Conservation (phyloP, 495 filamentous ascomycete genomes). For the Clohesyomyces aquaticus region DNA sequence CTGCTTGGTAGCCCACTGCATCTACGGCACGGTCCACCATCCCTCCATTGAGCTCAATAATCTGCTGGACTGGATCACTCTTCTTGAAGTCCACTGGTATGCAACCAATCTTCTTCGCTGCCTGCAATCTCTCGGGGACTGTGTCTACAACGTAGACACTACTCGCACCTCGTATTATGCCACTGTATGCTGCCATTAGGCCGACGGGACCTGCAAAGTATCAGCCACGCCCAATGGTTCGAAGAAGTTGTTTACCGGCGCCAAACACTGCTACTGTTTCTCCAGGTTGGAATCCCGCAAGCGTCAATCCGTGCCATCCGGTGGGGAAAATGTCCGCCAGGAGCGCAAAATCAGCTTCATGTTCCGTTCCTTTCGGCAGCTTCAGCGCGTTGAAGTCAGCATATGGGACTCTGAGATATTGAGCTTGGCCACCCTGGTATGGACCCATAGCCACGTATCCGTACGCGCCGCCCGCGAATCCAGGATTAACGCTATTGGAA, state of each 20-base stretch:
- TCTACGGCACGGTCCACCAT: slow-evolving; percentile 54
- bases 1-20: slow-evolving; percentile 33
- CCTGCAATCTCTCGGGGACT: slow-evolving; percentile 55
- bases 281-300: slow-evolving; percentile 59
- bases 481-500: slow-evolving; percentile 56
- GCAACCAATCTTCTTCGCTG: slow-evolving; percentile 58
- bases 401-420: slow-evolving; percentile 61
- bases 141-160: slow-evolving; percentile 60
- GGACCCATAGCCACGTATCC: slow-evolving; percentile 66
- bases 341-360: slow-evolving; percentile 47
- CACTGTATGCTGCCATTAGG: slow-evolving; percentile 62
- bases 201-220: slow-evolving; percentile 52
- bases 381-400: slow-evolving; percentile 62
- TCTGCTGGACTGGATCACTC: slow-evolving; percentile 49
- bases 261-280: slow-evolving; percentile 60
- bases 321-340: slow-evolving; percentile 62
- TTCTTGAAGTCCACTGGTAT: slow-evolving; percentile 48
- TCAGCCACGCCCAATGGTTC: neutral
- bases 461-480: slow-evolving; percentile 63
- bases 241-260: slow-evolving; percentile 20
- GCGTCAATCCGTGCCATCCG: slow-evolving; percentile 61
- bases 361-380: slow-evolving; percentile 46
- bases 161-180: slow-evolving; percentile 56
- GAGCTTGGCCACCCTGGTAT: slow-evolving; percentile 57
- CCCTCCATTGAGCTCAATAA: slow-evolving; percentile 48